These are phyloP conservation scores for Kluyveromyces nonfermentans DNA, from an alignment of 805 yeast species.

Conservation along the genomic window DNA sequence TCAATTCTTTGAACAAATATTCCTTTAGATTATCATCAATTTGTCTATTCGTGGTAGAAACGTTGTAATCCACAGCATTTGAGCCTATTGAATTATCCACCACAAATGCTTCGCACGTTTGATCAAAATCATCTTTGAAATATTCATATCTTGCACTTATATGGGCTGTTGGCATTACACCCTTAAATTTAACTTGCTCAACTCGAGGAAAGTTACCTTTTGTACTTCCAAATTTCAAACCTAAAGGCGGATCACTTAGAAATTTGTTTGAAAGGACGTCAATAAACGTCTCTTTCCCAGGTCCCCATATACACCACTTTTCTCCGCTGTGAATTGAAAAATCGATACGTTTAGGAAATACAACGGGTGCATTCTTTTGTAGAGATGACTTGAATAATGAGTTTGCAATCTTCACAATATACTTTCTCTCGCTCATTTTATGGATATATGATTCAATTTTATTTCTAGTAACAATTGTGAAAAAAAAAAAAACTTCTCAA, in stretches of 20 bases:
- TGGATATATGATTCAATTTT: neutral
- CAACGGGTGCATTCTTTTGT: slow-evolving; percentile 27
- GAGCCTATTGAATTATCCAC: slow-evolving; percentile 39
- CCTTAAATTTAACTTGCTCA: slow-evolving; percentile 37
- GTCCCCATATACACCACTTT: slow-evolving; percentile 36
- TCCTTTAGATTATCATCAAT: slow-evolving; percentile 33
- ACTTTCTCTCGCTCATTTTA: slow-evolving; percentile 2
- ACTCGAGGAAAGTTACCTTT: slow-evolving; percentile 10
- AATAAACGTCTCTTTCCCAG: slow-evolving; percentile 22
- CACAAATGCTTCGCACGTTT: slow-evolving; percentile 52
- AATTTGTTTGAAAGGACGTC: slow-evolving; percentile 20
- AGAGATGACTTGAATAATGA: slow-evolving; percentile 33
- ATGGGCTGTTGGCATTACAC: slow-evolving; percentile 51
- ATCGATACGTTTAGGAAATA: slow-evolving; percentile 16
- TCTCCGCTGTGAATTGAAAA: slow-evolving; percentile 25
- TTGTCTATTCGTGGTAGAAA: slow-evolving; percentile 18
- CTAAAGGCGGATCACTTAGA: slow-evolving; percentile 20
- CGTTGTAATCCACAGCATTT: slow-evolving; percentile 34
- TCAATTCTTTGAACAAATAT: slow-evolving; percentile 39
- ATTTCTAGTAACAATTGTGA: too few species aligned
- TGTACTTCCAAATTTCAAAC: slow-evolving; percentile 11
- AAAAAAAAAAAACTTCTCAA: too few species aligned
- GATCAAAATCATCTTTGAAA: slow-evolving; percentile 77
- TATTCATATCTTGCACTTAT: slow-evolving; percentile 84
- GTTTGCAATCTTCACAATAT: slow-evolving; percentile 15